These are phyloP conservation scores for Tulasnella sp. DNA, from an alignment of 768 basidiomycete genomes.

Conservation along the genomic window DNA sequence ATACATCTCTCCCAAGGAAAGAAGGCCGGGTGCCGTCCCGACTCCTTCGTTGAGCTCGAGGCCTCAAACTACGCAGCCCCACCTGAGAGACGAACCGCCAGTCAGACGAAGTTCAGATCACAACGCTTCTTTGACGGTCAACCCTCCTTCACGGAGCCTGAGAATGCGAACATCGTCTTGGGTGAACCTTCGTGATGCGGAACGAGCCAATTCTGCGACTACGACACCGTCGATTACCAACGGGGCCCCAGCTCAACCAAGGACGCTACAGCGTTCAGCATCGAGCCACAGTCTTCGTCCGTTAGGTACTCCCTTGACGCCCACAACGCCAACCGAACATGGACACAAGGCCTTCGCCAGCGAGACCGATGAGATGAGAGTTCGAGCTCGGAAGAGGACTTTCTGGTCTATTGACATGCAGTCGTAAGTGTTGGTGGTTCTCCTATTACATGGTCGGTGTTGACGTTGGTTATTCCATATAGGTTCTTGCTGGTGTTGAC, in stretches of 20 bases:
- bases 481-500: constrained; percentile 26
- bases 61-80: background rate
- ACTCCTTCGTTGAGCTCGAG: background rate
- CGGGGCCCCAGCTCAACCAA: constrained; percentile 18
- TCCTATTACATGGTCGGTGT: background rate
- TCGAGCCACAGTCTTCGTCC: constrained; percentile 26
- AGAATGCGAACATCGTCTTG: background rate
- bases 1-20: constrained; percentile 76
- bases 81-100: background rate
- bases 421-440: constrained; percentile 12
- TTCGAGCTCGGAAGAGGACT: constrained; percentile 21
- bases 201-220: constrained; percentile 15
- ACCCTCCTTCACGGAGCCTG: background rate
- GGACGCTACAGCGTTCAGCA: constrained; percentile 17
- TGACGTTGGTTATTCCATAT: background rate
- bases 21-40: constrained; percentile 33
- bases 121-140: background rate
- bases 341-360: constrained; percentile 35
- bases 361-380: constrained; percentile 75
- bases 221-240: constrained; percentile 24
- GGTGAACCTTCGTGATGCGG: constrained; percentile 8
- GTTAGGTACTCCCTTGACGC: background rate
- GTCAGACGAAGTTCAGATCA: background rate
- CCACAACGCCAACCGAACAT: background rate
- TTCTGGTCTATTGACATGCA: constrained; percentile 26